Percentiles rank a stretch among this genome's conserved stretches.
These are phyloP conservation scores for Sergeia podlipaevii DNA, from an alignment of 208 protist species.

Conservation along the genomic window DNA sequence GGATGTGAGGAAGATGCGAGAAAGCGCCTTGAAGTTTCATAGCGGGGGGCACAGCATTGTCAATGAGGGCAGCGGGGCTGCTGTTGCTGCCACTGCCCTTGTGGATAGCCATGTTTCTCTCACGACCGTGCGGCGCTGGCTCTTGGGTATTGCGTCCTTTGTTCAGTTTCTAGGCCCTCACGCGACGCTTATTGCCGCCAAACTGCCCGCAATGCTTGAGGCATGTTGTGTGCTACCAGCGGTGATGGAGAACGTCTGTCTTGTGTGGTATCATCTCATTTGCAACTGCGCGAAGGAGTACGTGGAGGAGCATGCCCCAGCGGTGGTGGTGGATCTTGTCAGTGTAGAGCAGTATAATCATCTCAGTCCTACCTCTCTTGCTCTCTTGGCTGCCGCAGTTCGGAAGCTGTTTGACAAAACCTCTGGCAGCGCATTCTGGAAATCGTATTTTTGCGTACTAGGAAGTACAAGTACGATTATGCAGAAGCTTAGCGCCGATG, in stretches of 20 bases:
- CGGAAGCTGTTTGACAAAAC: conserved; percentile 35
- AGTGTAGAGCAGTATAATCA: conserved; percentile 41
- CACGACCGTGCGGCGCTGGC: conserved; percentile 48
- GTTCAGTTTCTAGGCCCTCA: conserved; percentile 62
- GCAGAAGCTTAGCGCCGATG: conserved; percentile 8
- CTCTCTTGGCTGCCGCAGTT: conserved; percentile 29
- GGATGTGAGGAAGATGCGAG: too few species aligned
- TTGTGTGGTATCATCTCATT: conserved; percentile 70
- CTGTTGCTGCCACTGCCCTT: neutral
- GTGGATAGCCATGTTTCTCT: too few species aligned
- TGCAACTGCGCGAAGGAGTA: conserved; percentile 58
- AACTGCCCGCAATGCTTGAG: conserved; percentile 73
- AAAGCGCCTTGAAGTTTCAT: too few species aligned
- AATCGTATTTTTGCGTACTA: conserved; percentile 60
- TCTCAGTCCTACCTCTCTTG: conserved; percentile 12
- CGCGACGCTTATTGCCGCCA: conserved; percentile 69
- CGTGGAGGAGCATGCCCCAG: conserved; percentile 52
- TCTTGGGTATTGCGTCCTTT: conserved; percentile 58
- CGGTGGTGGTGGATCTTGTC: conserved; percentile 71
- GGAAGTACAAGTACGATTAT: conserved; percentile 47
- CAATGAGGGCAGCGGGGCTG: neutral
- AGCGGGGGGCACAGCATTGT: too few species aligned
- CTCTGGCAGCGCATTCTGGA: conserved; percentile 40
- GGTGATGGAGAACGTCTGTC: conserved; percentile 32
- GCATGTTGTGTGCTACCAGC: conserved; percentile 23